Percentiles rank a stretch among this genome's conserved stretches.
Conservation (phyloP, 2,329 filamentous ascomycete species). For the Phyllosticta paracitricarpa region DNA sequence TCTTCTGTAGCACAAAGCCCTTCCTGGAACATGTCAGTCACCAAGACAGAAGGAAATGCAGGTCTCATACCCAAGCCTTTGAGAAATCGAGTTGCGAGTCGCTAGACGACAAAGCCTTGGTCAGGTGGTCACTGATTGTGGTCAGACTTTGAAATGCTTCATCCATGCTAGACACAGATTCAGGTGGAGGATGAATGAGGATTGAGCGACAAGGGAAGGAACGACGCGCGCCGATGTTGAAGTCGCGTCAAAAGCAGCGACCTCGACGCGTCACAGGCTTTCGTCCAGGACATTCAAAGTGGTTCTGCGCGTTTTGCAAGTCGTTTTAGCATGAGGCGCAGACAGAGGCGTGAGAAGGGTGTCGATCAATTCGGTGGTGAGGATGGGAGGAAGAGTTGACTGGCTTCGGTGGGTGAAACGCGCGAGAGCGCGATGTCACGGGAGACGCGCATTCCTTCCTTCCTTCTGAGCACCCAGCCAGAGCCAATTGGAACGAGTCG, state of each 20-base stretch:
- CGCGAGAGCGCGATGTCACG: neutral
- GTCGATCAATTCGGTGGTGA: neutral
- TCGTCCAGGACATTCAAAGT: neutral
- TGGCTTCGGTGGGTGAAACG: neutral
- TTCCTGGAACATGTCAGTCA: neutral
- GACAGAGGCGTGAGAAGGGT: neutral
- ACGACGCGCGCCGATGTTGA: neutral
- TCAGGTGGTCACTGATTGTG: neutral
- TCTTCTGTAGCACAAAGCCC: neutral
- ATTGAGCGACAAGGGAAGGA: neutral
- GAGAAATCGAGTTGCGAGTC: neutral
- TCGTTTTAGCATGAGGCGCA: neutral
- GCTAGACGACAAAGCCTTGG: neutral
- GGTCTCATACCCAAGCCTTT: neutral
- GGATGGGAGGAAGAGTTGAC: neutral
- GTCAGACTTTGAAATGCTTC: neutral
- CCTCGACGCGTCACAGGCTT: neutral
- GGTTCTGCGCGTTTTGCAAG: neutral
- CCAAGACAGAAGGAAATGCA: neutral
- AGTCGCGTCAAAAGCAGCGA: neutral
- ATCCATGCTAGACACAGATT: neutral
- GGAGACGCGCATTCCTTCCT: neutral
- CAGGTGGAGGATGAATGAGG: neutral
- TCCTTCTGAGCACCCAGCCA: neutral
- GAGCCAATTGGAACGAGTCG: neutral